phyloP scores from a whole-genome alignment of 306 rosid genomes.

The Crataegus laevigata region DNA sequence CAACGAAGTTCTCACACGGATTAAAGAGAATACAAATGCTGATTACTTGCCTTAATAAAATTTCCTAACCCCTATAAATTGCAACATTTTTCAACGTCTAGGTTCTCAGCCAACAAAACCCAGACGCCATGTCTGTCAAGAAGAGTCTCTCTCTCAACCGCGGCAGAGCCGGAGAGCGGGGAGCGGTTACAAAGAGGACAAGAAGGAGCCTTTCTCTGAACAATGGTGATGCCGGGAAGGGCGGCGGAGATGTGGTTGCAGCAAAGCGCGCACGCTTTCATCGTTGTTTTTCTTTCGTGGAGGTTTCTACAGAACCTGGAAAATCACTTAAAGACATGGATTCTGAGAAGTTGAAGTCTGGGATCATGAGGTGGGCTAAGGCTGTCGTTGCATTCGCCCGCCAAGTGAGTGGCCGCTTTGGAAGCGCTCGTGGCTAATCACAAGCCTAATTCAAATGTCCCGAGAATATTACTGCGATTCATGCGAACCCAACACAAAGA shows the following conservation, averaged over 20 bases:
- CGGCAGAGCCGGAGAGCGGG: background rate
- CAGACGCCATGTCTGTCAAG: conserved; percentile 57
- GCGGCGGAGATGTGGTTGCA: background rate
- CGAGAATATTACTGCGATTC: background rate
- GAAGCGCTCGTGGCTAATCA: conserved; percentile 26
- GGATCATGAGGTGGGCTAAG: conserved; percentile 86
- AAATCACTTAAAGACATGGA: conserved; percentile 71
- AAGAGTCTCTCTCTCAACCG: conserved; percentile 49
- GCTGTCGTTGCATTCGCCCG: conserved; percentile 87
- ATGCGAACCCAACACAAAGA: background rate
- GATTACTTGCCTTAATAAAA: conserved; percentile 37
- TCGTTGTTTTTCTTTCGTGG: conserved; percentile 42
- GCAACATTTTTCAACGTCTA: background rate
- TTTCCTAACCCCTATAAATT: conserved; percentile 30
- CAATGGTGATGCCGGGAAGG: conserved; percentile 7
- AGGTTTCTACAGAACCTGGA: conserved; percentile 57
- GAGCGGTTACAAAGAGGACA: conserved; percentile 16
- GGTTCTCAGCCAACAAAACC: conserved; percentile 6
- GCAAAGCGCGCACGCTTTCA: conserved; percentile 24
- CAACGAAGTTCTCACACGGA: conserved; percentile 46
- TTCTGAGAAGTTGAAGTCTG: conserved; percentile 62
- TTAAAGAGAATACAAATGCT: conserved; percentile 8
- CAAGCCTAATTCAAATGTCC: background rate
- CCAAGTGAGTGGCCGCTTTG: conserved; percentile 59
- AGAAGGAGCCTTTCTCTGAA: conserved; percentile 56